Conservation (phyloP, 2,329 filamentous ascomycete genomes). For the Seiridium unicorne region DNA sequence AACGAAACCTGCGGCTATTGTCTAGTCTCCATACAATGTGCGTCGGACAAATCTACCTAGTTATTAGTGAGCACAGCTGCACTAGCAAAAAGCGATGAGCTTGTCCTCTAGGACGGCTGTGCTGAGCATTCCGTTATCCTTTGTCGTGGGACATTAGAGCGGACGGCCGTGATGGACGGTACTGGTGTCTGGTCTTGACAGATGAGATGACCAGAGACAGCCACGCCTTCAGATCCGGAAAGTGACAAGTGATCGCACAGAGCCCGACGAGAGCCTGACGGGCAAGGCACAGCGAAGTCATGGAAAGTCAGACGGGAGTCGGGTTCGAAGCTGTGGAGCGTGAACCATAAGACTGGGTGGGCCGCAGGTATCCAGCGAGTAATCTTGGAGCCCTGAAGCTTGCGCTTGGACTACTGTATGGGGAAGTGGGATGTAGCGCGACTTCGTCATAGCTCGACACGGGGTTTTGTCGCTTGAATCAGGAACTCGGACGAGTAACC, state of each 20-base stretch:
- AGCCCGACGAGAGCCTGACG: not conserved
- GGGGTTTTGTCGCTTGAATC: not conserved
- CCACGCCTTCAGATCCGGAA: too few species aligned
- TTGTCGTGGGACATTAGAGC: too few species aligned
- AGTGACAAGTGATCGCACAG: not conserved
- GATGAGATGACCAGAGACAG: too few species aligned
- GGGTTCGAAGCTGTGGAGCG: not conserved
- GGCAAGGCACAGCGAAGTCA: not conserved
- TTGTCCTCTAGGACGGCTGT: too few species aligned
- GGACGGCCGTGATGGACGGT: too few species aligned
- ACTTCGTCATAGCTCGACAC: not conserved
- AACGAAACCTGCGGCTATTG: not conserved
- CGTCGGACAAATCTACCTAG: not conserved
- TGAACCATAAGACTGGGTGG: not conserved
- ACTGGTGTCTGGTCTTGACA: too few species aligned
- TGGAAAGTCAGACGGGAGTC: not conserved
- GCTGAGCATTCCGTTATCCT: too few species aligned
- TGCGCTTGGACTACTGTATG: conserved; percentile 1
- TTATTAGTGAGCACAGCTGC: not conserved
- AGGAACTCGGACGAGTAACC: too few species aligned
- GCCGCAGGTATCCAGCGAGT: not conserved
- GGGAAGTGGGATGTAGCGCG: conserved; percentile 3
- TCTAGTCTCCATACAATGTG: too few species aligned
- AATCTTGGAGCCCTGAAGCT: not conserved
- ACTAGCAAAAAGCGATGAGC: not conserved